Evolutionary conservation across 2,329 filamentous ascomycete genomes (phyloP).

Genomic region (Colletotrichum cereale): DNA sequence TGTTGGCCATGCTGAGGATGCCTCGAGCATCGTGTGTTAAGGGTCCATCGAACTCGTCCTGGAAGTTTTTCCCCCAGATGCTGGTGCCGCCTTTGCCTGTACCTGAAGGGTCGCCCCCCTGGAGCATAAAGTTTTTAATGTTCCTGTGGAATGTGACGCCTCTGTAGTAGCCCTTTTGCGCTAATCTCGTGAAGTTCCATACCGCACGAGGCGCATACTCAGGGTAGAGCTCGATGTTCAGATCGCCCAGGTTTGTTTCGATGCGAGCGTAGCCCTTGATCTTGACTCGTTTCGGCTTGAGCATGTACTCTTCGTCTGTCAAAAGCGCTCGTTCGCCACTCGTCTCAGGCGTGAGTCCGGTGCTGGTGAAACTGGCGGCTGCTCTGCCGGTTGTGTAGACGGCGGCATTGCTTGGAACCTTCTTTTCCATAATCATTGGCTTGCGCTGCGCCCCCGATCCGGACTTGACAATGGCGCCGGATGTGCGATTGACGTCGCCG

Average conservation of each 20-base stretch:
- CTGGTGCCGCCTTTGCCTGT: slow-evolving; percentile 91
- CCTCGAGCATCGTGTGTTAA: slow-evolving; percentile 86
- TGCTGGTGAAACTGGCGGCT: slow-evolving; percentile 95
- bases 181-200: slow-evolving; percentile 94
- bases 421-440: slow-evolving; percentile 67
- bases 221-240: slow-evolving; percentile 91
- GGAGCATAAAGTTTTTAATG: slow-evolving; percentile 97
- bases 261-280: slow-evolving; percentile 92
- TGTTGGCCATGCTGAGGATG: slow-evolving; percentile 95
- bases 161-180: slow-evolving; percentile 91
- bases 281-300: slow-evolving; percentile 90
- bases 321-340: slow-evolving; percentile 87
- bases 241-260: slow-evolving; percentile 83
- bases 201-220: slow-evolving; percentile 93
- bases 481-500: slow-evolving; percentile 67
- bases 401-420: slow-evolving; percentile 84
- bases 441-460: slow-evolving; percentile 50
- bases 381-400: slow-evolving; percentile 91
- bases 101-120: slow-evolving; percentile 93
- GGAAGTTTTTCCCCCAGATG: slow-evolving; percentile 94
- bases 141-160: slow-evolving; percentile 90
- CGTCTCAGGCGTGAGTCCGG: slow-evolving; percentile 91
- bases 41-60: slow-evolving; percentile 93
- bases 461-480: slow-evolving; percentile 57
- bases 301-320: slow-evolving; percentile 96